Evolutionary conservation across 2,329 filamentous ascomycete genomes (phyloP).

Genomic region (Penicillium sclerotiorum): DNA sequence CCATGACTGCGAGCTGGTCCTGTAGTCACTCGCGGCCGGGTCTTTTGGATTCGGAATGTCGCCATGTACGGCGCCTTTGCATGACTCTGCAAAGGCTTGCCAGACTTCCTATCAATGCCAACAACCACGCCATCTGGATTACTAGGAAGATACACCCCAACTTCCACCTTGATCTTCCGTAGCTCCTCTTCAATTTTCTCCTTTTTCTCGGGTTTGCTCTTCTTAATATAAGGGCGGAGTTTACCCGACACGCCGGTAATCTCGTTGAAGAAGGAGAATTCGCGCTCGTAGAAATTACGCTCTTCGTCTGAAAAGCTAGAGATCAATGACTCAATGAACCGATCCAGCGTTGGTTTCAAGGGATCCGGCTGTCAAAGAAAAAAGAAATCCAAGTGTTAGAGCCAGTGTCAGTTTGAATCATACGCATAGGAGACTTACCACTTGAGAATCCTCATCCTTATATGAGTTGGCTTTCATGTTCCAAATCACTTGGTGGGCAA

Average conservation of each 20-base stretch:
- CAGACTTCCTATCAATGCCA: conserved; percentile 96
- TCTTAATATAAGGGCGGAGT: conserved; percentile 88
- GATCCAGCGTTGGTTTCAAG: conserved; percentile 90
- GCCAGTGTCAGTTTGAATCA: not conserved
- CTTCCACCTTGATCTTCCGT: conserved; percentile 93
- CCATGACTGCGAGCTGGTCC: conserved; percentile 22
- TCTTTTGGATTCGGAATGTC: conserved; percentile 94
- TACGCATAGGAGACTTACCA: conserved; percentile 57
- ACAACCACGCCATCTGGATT: conserved; percentile 97
- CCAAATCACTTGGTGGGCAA: conserved; percentile 99
- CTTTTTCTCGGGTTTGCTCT: conserved; percentile 93
- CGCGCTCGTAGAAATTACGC: conserved; percentile 83
- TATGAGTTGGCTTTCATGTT: conserved; percentile 99
- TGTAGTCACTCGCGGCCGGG: conserved; percentile 45
- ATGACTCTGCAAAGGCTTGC: conserved; percentile 95
- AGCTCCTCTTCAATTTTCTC: conserved; percentile 99
- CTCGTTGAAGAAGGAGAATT: conserved; percentile 98
- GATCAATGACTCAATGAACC: conserved; percentile 82
- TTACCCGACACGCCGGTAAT: conserved; percentile 96
- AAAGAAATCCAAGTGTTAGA: not conserved
- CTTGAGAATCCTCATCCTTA: conserved; percentile 90
- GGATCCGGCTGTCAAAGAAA: conserved; percentile 67
- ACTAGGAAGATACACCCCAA: conserved; percentile 94
- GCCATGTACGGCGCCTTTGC: conserved; percentile 99
- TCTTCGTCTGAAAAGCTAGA: conserved; percentile 78